These are phyloP conservation scores for Pichia sp. DNA, from an alignment of 1,139 yeast species.

Conservation along the genomic window DNA sequence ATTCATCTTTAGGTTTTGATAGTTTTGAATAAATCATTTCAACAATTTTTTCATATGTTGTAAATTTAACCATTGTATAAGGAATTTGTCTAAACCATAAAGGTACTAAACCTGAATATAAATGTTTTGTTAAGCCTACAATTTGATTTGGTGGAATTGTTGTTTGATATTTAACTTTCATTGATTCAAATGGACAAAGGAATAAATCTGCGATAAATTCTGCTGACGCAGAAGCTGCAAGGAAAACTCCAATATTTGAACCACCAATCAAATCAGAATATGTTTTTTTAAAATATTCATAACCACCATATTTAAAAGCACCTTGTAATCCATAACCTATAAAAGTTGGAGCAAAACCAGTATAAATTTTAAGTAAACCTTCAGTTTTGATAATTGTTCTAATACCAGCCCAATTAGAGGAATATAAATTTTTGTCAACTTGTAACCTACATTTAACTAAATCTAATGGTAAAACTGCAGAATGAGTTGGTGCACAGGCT, in stretches of 20 bases:
- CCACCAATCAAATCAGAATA: constrained; percentile 67
- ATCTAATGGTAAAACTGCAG: constrained; percentile 87
- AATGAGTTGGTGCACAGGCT: constrained; percentile 96
- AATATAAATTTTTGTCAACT: constrained; percentile 67
- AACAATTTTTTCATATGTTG: constrained; percentile 86
- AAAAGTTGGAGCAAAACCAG: constrained; percentile 87
- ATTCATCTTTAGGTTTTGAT: constrained; percentile 48
- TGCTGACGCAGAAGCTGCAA: constrained; percentile 87
- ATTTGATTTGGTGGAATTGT: constrained; percentile 62
- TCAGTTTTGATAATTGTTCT: constrained; percentile 60
- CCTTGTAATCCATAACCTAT: constrained; percentile 92
- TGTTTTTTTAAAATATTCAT: constrained; percentile 78
- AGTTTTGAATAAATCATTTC: constrained; percentile 52
- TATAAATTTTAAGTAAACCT: constrained; percentile 68
- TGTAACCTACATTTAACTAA: constrained; percentile 90
- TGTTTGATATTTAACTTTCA: constrained; percentile 89
- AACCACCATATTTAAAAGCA: constrained; percentile 93
- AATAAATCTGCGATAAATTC: constrained; percentile 87
- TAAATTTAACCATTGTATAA: constrained; percentile 93
- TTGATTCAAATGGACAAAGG: constrained; percentile 89
- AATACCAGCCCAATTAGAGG: constrained; percentile 75
- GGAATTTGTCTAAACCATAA: constrained; percentile 95
- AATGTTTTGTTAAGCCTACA: constrained; percentile 37
- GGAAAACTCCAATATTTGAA: constrained; percentile 65
- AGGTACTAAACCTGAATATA: constrained; percentile 84